Percentiles rank a stretch among this genome's conserved stretches.
Evolutionary conservation across 768 basidiomycete species (phyloP).

Genomic region (Cytidiella melzeri): DNA sequence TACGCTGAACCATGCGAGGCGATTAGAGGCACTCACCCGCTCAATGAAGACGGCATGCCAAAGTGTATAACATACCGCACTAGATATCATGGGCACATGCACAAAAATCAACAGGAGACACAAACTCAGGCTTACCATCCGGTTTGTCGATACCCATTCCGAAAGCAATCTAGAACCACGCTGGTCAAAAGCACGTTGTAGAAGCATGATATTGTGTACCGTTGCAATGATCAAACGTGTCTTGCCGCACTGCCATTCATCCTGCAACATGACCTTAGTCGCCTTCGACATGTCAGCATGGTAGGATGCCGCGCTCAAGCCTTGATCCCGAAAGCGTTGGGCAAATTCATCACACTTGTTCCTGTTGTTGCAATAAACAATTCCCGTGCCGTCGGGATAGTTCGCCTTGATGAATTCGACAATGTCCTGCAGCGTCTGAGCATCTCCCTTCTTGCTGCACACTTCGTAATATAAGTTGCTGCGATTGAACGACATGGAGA

Average conservation of each 20-base stretch:
- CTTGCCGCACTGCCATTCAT: conserved; percentile 67
- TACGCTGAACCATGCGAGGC: background rate
- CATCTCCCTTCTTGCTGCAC: conserved; percentile 35
- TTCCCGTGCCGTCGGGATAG: conserved; percentile 59
- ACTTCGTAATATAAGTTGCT: conserved; percentile 81
- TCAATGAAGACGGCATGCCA: conserved; percentile 74
- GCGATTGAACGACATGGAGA: conserved; percentile 88
- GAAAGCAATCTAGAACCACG: conserved; percentile 76
- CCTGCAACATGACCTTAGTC: conserved; percentile 58
- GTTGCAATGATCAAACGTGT: conserved; percentile 90
- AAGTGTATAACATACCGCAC: conserved; percentile 93
- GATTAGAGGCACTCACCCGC: conserved; percentile 56
- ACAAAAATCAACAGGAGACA: background rate
- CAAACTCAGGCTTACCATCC: conserved; percentile 42
- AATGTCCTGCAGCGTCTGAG: conserved; percentile 47
- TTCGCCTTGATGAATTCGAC: conserved; percentile 57
- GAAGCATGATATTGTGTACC: no score
- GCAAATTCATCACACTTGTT: conserved; percentile 80
- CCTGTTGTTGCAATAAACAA: conserved; percentile 78
- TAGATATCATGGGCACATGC: conserved; percentile 22
- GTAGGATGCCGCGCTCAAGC: conserved; percentile 68
- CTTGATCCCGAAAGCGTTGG: conserved; percentile 48
- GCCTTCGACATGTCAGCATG: conserved; percentile 70
- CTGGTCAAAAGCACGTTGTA: no score
- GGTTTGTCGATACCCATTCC: conserved; percentile 96